phyloP scores from a whole-genome alignment of 192 early-diverging fungal genomes.

The Gorgonomyces haynaldii region DNA sequence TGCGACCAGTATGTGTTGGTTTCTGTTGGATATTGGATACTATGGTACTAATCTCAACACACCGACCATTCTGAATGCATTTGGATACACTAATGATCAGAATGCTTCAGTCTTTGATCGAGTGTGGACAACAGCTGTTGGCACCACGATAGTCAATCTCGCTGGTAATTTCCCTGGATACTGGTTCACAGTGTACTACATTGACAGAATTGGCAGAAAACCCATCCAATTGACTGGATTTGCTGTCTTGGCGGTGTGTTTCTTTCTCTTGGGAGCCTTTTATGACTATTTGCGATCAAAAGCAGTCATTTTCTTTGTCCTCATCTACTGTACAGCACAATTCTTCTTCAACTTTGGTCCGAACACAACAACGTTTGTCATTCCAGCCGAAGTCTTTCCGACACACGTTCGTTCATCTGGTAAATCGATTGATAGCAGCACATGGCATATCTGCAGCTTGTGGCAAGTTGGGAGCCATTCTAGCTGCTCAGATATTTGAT shows the following conservation, averaged over 20 bases:
- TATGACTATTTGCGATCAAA: not conserved
- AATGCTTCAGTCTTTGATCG: constrained; percentile 44
- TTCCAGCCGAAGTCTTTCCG: constrained; percentile 65
- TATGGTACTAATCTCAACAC: constrained; percentile 28
- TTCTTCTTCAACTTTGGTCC: constrained; percentile 92
- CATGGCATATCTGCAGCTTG: constrained; percentile 61
- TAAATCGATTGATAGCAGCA: too few relatives aligned
- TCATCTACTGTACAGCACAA: constrained; percentile 48
- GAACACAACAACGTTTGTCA: constrained; percentile 83
- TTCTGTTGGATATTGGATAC: constrained; percentile 37
- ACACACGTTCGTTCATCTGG: constrained; percentile 58
- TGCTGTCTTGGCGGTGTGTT: constrained; percentile 59
- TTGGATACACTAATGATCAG: constrained; percentile 11
- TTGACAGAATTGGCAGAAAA: constrained; percentile 84
- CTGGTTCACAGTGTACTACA: constrained; percentile 82
- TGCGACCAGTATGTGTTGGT: constrained; percentile 32
- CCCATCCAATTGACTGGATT: constrained; percentile 91
- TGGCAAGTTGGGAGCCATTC: constrained; percentile 56
- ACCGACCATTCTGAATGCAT: constrained; percentile 3
- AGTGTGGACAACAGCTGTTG: constrained; percentile 45
- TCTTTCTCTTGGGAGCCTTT: constrained; percentile 29
- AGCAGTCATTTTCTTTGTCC: constrained; percentile 56
- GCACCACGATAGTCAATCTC: constrained; percentile 80
- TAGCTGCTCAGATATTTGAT: constrained; percentile 37
- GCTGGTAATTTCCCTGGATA: constrained; percentile 73